A percentile compares a stretch with the other conserved stretches of the same genome.
phyloP scores from a whole-genome alignment of 495 filamentous ascomycete species.

The Tetracladium setigerum region DNA sequence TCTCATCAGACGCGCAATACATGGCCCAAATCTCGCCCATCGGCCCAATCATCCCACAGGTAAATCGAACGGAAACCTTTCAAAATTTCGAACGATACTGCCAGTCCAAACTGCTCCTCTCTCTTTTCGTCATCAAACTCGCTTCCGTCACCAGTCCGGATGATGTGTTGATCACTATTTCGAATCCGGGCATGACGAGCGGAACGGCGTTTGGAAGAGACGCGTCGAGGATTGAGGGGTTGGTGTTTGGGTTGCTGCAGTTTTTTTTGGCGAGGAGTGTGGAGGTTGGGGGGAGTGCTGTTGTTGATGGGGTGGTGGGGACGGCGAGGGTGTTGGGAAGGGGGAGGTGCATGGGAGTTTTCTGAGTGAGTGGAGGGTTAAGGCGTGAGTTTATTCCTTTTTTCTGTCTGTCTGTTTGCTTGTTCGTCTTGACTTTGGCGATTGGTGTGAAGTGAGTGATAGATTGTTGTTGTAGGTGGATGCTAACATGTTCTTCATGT shows the following conservation, averaged over 20 bases:
- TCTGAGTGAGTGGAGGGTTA: conserved; percentile 31
- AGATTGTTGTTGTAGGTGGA: too few species aligned
- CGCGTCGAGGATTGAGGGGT: conserved; percentile 4
- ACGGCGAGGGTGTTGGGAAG: conserved; percentile 29
- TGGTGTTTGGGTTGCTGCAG: conserved; percentile 14
- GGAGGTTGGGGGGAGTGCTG: conserved; percentile 27
- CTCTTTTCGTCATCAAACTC: conserved; percentile 36
- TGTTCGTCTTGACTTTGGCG: too few species aligned
- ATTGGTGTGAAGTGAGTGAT: too few species aligned
- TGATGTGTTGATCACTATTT: conserved; percentile 41
- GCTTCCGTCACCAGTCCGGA: conserved; percentile 31
- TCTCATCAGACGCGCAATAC: conserved; percentile 28
- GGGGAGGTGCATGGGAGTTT: conserved; percentile 35
- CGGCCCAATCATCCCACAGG: too few species aligned
- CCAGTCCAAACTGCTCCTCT: conserved; percentile 32
- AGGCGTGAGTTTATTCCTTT: conserved; percentile 28
- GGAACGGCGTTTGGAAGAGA: conserved; percentile 34
- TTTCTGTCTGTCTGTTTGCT: too few species aligned
- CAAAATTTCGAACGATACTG: conserved; percentile 30
- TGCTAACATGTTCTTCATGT: too few species aligned
- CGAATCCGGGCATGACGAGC: conserved; percentile 35
- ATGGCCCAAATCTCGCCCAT: not conserved
- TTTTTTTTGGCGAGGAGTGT: not conserved
- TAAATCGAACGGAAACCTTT: too few species aligned
- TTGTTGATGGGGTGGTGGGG: too few species aligned